Evolutionary conservation across 805 yeast species (phyloP).

Genomic region (Monosporozyma solicola): DNA sequence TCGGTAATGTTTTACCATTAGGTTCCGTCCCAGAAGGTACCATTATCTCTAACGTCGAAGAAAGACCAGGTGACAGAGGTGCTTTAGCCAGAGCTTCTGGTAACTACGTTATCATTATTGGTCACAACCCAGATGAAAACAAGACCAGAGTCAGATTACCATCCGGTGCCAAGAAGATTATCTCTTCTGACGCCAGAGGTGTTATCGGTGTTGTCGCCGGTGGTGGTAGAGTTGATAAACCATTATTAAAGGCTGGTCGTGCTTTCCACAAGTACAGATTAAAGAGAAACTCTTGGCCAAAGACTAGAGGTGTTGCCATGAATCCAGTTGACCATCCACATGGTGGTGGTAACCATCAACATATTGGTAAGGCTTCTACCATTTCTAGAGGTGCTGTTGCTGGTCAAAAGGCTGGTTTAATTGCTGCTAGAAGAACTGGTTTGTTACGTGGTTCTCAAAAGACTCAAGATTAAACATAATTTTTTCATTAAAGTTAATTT

Average conservation of each 20-base stretch:
- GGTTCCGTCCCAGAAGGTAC: conserved; percentile 99
- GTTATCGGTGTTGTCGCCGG: conserved; percentile 99
- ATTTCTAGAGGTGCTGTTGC: conserved; percentile 98
- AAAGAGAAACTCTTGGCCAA: conserved; percentile 99
- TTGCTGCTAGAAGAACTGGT: conserved; percentile 99
- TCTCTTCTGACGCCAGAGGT: conserved; percentile 96
- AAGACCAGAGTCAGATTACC: conserved; percentile 99
- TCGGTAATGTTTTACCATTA: conserved; percentile 95
- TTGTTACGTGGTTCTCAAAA: conserved; percentile 99
- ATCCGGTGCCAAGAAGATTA: conserved; percentile 96
- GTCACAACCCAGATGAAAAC: conserved; percentile 98
- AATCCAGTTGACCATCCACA: conserved; percentile 99
- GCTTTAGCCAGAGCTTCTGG: conserved; percentile 99
- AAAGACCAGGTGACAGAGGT: conserved; percentile 99
- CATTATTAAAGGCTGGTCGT: conserved; percentile 99
- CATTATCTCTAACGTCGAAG: conserved; percentile 96
- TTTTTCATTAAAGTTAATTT: not conserved
- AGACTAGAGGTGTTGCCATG: conserved; percentile 99
- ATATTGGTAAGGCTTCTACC: conserved; percentile 99
- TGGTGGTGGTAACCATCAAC: conserved; percentile 99
- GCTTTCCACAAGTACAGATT: conserved; percentile 99
- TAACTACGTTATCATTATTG: conserved; percentile 97
- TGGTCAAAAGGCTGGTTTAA: conserved; percentile 99
- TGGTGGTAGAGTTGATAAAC: conserved; percentile 99
- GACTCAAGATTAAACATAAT: conserved; percentile 55